Evolutionary conservation across 371 early-diverging fungal genomes (phyloP).

Genomic region (Choanephora cucurbitarum): DNA sequence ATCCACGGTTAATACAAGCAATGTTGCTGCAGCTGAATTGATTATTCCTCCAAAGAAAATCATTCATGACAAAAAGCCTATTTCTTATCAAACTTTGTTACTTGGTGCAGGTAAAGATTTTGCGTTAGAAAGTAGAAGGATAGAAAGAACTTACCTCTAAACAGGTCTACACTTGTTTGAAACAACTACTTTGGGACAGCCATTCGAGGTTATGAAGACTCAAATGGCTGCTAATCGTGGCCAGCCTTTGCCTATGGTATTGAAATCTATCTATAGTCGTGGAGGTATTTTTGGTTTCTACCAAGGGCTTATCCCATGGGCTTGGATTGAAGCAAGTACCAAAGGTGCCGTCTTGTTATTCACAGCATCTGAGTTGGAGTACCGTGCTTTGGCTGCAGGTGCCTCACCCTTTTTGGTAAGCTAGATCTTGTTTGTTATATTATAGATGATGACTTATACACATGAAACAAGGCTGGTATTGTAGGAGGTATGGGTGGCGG

Average conservation of each 20-base stretch:
- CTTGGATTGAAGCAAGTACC: constrained; percentile 90
- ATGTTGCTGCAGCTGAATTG: constrained; percentile 32
- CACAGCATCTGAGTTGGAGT: constrained; percentile 92
- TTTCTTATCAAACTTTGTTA: constrained; percentile 64
- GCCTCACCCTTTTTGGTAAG: constrained; percentile 60
- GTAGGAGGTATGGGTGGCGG: constrained; percentile 93
- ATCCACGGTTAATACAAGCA: constrained; percentile 22
- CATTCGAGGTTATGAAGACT: constrained; percentile 90
- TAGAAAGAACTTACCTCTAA: constrained; percentile 2
- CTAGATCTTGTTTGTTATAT: too few species aligned
- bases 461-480: constrained; percentile 87
- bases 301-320: constrained; percentile 86
- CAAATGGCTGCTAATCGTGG: constrained; percentile 87
- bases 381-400: constrained; percentile 58
- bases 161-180: constrained; percentile 76
- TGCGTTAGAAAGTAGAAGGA: too few species aligned
- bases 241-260: constrained; percentile 63
- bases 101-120: constrained; percentile 63
- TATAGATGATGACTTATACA: too few species aligned
- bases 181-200: constrained; percentile 87
- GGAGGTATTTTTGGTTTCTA: constrained; percentile 84
- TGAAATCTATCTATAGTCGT: constrained; percentile 71
- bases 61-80: constrained; percentile 38
- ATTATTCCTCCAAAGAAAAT: constrained; percentile 51
- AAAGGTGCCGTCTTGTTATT: constrained; percentile 96